Percentiles rank a stretch among this genome's conserved stretches.
These are phyloP conservation scores for Pelargonium myrrhifolium DNA, from an alignment of 441 rosid genomes.

Conservation along the genomic window DNA sequence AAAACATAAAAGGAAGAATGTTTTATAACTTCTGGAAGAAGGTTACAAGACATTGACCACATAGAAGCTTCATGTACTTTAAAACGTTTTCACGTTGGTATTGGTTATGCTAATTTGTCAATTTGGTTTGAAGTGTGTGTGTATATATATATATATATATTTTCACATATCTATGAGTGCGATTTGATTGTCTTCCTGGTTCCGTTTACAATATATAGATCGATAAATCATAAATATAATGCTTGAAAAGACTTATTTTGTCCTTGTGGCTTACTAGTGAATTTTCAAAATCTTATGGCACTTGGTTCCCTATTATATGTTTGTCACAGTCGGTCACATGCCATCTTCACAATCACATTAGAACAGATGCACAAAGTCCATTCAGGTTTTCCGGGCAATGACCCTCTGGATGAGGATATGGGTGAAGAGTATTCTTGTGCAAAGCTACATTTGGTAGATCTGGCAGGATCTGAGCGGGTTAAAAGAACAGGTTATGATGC, in stretches of 20 bases:
- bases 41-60: slow-evolving; percentile 3
- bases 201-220: neutral
- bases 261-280: slow-evolving; percentile 11
- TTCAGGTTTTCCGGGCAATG: slow-evolving; percentile 30
- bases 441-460: slow-evolving; percentile 62
- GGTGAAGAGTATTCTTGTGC: slow-evolving; percentile 57
- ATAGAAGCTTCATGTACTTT: slow-evolving; percentile 7
- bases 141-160: slow-evolving; percentile 3
- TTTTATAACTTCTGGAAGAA: neutral
- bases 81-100: neutral
- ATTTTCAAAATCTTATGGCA: slow-evolving; percentile 21
- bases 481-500: slow-evolving; percentile 67
- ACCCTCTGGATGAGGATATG: slow-evolving; percentile 38
- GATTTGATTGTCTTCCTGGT: neutral
- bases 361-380: slow-evolving; percentile 50
- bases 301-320: slow-evolving; percentile 31
- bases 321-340: slow-evolving; percentile 57
- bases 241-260: slow-evolving; percentile 8
- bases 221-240: neutral
- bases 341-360: slow-evolving; percentile 66
- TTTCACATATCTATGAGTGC: neutral
- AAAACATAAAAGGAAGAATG: no score
- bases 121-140: neutral
- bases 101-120: neutral
- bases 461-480: slow-evolving; percentile 69